Conservation (phyloP, 2,329 filamentous ascomycete species). For the Cladophialophora psammophila region DNA sequence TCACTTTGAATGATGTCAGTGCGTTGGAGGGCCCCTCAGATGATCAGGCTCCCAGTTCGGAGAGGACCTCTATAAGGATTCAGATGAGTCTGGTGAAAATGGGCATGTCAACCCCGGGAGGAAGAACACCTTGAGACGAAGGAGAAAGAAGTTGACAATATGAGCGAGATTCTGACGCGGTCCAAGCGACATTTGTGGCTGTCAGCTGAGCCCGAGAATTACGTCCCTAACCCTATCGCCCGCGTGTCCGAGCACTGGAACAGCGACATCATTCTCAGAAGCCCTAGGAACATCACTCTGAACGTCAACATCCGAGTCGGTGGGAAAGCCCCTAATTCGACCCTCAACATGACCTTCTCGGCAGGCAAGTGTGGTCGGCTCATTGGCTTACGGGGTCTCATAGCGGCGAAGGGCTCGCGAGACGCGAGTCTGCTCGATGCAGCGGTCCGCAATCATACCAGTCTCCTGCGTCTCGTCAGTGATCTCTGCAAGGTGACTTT, state of each 20-base stretch:
- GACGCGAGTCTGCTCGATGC: conserved; percentile 5
- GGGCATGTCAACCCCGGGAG: not conserved
- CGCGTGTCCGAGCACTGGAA: not conserved
- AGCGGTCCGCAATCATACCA: conserved; percentile 4
- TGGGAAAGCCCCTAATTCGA: conserved; percentile 5
- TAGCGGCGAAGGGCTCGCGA: conserved; percentile 7
- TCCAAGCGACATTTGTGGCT: conserved; percentile 1
- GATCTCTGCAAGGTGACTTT: conserved; percentile 21
- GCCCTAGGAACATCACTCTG: conserved; percentile 13
- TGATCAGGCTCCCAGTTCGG: not conserved
- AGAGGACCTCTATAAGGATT: not conserved
- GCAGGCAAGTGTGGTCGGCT: conserved; percentile 10
- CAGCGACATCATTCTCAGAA: conserved; percentile 1
- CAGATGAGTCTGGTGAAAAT: not conserved
- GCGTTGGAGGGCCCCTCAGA: not conserved
- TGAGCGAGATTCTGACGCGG: conserved; percentile 10
- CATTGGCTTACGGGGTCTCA: conserved; percentile 3
- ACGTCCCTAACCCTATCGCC: not conserved
- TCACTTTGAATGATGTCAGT: not conserved
- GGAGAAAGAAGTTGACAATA: not conserved
- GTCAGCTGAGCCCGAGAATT: not conserved
- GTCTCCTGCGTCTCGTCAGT: not conserved
- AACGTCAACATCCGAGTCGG: conserved; percentile 10
- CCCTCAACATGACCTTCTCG: conserved; percentile 1
- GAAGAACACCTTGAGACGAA: not conserved